A percentile compares a stretch with the other conserved stretches of the same genome.
Conservation (phyloP, 2,329 filamentous ascomycete genomes). For the Lachnellula willkommii region DNA sequence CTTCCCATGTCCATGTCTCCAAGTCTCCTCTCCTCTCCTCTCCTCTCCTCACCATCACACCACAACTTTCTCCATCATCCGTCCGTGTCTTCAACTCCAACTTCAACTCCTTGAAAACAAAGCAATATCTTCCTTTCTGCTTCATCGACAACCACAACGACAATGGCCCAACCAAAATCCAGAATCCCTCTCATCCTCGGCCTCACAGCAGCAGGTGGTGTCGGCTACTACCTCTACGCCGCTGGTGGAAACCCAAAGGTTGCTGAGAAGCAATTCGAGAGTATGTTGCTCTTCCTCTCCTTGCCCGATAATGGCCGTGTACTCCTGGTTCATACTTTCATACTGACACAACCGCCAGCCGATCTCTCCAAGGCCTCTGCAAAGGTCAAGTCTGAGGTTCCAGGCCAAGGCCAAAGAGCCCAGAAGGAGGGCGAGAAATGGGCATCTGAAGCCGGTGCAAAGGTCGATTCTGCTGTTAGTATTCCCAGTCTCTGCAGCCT, state of each 20-base stretch:
- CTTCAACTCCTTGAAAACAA: background rate
- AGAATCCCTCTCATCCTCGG: conserved; percentile 46
- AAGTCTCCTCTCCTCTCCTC: too few relatives aligned
- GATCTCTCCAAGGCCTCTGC: conserved; percentile 67
- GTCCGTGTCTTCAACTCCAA: background rate
- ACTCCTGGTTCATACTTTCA: background rate
- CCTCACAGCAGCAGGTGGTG: conserved; percentile 58
- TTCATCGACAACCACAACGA: conserved; percentile 7
- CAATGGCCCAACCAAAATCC: conserved; percentile 33
- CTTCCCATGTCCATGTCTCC: too few relatives aligned
- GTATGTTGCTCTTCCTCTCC: conserved; percentile 45
- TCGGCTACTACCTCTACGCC: conserved; percentile 87
- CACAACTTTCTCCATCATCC: background rate
- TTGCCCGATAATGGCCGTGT: background rate
- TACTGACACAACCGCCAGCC: conserved; percentile 46
- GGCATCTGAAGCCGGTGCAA: conserved; percentile 56
- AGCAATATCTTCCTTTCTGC: background rate
- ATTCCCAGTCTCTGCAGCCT: background rate
- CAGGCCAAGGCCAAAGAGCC: conserved; percentile 55
- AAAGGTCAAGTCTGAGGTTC: conserved; percentile 61
- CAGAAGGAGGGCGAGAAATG: conserved; percentile 61
- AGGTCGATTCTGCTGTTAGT: conserved; percentile 65
- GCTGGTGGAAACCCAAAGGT: conserved; percentile 76
- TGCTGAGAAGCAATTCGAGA: conserved; percentile 81
- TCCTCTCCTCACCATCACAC: background rate